Evolutionary conservation across 768 basidiomycete species (phyloP), one percentile per base, ranked within the genome.

Genomic region (Lactifluus piperatus): DNA sequence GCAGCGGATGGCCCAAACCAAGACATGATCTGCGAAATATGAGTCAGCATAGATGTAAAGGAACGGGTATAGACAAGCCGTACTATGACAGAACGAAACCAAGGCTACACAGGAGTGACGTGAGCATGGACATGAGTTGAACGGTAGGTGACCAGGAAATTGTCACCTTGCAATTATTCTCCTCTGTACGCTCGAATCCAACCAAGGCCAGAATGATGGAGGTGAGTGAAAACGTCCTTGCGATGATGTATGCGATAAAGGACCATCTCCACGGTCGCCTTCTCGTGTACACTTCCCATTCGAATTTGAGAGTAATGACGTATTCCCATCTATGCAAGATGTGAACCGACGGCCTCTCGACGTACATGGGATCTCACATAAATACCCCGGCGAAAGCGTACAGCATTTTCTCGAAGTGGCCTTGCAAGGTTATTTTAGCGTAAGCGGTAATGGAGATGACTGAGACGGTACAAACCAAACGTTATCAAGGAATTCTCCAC

Each of bases 181-280:
- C 39, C 2, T 8, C 18, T 9, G 27, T 24, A 24, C 52, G 7
- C n/a, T 53, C 49, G 52, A 54, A 49, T 11, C 46, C 58, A 8
- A 49, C 26, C 9, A 59, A 41, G 9, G 18, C 24, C 11, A 41
- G 4, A 34, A 59, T 27, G 27, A 49, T n/a, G n/a, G 26, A 24
- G 4, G 16, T 1, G 3, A 59, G 34, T 6, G 58, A 36, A 3
- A 59, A 20, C 1, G 34, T 0, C 34, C 58, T 24, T 24, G 52
- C 27, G n/a, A 39, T 8, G 45, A 54, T 6, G 46, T 59, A 59
- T 3, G 32, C 18, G 20, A 52, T 45, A n/a, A 59, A 39, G 7
- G 58, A 59, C 58, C 58, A 59, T 36, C 58, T 52, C 52, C 52
- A 54, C n/a, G n/a, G 52, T 14, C 58, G 52, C n/a, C 30, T n/a